phyloP scores from a whole-genome alignment of 352 stramenopile genomes.

The Globisporangium camurandrum region DNA sequence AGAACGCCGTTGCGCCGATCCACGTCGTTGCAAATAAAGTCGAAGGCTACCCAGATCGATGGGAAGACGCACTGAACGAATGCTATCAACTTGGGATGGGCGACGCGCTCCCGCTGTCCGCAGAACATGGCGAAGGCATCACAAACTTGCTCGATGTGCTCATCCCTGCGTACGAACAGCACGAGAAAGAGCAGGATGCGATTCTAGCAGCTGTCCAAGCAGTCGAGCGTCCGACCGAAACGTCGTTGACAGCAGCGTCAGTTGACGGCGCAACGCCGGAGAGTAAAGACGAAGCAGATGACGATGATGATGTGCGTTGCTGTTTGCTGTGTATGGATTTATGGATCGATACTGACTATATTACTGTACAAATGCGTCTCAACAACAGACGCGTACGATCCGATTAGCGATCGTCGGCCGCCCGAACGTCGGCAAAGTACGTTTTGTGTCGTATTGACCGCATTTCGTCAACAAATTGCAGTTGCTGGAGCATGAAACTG shows the following conservation, averaged over 20 bases:
- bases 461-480: too few species aligned
- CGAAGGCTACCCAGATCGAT: constrained; percentile 59
- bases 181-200: constrained; percentile 42
- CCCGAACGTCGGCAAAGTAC: constrained; percentile 67
- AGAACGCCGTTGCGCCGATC: constrained; percentile 49
- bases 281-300: constrained; percentile 17
- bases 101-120: constrained; percentile 58
- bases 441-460: background rate
- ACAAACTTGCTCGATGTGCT: constrained; percentile 64
- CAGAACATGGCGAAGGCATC: constrained; percentile 70
- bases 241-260: background rate
- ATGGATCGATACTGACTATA: background rate
- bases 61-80: constrained; percentile 62
- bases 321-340: background rate
- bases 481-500: too few species aligned
- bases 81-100: constrained; percentile 72
- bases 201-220: constrained; percentile 13
- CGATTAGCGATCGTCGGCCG: constrained; percentile 75
- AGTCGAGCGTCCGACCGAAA: too few species aligned
- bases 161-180: constrained; percentile 59
- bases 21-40: constrained; percentile 78
- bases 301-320: constrained; percentile 47
- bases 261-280: constrained; percentile 1
- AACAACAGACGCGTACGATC: constrained; percentile 53
- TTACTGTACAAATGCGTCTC: constrained; percentile 1